These are phyloP conservation scores for Rhododendron henanense DNA, from an alignment of 148 eudicot species.

Conservation along the genomic window DNA sequence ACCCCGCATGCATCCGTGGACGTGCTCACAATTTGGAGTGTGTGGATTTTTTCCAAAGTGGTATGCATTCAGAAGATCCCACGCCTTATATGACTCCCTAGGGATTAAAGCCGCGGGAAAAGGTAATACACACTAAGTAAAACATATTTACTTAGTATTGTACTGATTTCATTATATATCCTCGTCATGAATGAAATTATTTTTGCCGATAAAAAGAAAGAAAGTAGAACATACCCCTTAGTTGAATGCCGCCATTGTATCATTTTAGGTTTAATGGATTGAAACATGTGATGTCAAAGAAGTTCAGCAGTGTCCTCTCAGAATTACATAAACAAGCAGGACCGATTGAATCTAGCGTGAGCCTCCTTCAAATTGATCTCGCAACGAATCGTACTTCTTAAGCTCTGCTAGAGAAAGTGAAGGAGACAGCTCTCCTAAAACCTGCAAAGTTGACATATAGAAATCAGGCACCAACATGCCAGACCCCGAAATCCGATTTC, in stretches of 20 bases:
- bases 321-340: background rate
- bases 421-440: conserved; percentile 73
- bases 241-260: background rate
- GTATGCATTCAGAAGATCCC: background rate
- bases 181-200: background rate
- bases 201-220: background rate
- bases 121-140: background rate
- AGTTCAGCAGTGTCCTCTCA: conserved; percentile 4
- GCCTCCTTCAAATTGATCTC: conserved; percentile 88
- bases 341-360: conserved; percentile 28
- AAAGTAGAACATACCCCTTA: background rate
- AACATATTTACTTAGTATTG: no score
- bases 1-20: background rate
- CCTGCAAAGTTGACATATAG: conserved; percentile 40
- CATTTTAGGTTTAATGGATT: background rate
- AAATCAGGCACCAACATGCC: background rate
- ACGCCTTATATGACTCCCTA: no score
- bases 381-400: conserved; percentile 69
- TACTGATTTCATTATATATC: background rate
- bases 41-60: background rate
- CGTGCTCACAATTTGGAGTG: background rate
- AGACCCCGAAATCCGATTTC: background rate
- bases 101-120: background rate
- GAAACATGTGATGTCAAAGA: background rate
- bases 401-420: conserved; percentile 88